Base-by-base conservation (phyloP, 2,329 filamentous ascomycete genomes). In the Juglanconis sp. region DNA sequence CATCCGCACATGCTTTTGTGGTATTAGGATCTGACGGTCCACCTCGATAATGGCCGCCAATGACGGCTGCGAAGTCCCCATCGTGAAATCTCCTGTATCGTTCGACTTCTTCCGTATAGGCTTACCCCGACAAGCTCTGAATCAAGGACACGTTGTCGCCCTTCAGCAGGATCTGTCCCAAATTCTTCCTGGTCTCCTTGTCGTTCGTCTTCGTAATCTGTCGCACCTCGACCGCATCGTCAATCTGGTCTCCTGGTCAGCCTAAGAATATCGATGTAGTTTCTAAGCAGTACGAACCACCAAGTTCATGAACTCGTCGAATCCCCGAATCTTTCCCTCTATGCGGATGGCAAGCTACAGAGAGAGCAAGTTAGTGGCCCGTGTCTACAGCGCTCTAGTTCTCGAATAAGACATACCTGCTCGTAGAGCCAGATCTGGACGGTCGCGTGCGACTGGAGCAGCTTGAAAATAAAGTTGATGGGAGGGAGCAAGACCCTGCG, bases 221-320 rank as follows among this genome's bases (percentile, higher is more conserved):
- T 74, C 88, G 90, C 49, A 99, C 92, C 77, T 98, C 94, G 60
- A 97, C 87, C 35, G 95, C 95, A 69, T 99, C 92, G 71, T 99
- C 95, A 66, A 96, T 85, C 35, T 60, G 47, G 24, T 15, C 46
- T 32, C 36, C 8, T 11, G 4, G 47, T 60, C n/a, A 60, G 57
- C 47, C 3, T 35, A 7, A 2, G 31, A 56, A 11, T 5, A 1
- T 30, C 36, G 38, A n/a, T n/a, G 15, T 13, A 32, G 44, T 3
- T 8, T 11, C 17, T 13, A 40, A 49, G 13, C 17, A 34, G 17
- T 11, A 56, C 57, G 52, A 8, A 60, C 57, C 40, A 63, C 95
- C 53, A 99, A 81, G 79, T 99, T 99, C 93, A 99, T 97, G 79
- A 98, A 99, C 76, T 99, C 95, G 74, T 99, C 95, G 68, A 99